These are phyloP conservation scores for Suillus placidus DNA, from an alignment of 768 basidiomycete genomes.

Conservation along the genomic window DNA sequence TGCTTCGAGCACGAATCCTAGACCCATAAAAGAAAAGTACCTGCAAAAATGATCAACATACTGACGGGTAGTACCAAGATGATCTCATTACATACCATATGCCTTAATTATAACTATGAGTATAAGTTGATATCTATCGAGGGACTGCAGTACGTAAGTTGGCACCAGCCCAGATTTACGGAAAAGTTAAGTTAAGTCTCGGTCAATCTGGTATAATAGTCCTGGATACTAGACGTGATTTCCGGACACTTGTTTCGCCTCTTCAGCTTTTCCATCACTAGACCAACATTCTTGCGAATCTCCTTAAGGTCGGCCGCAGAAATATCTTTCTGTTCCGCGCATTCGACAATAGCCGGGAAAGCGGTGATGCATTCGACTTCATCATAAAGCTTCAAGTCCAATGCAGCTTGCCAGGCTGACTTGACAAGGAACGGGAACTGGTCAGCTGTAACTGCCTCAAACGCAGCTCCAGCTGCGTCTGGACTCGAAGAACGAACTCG, in stretches of 20 bases:
- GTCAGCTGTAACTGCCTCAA: not conserved
- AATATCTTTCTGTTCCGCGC: not conserved
- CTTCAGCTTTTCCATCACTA: slow-evolving; percentile 1
- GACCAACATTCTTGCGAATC: not conserved
- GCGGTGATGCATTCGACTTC: not conserved
- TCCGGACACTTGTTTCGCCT: not conserved
- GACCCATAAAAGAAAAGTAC: slow-evolving; percentile 27
- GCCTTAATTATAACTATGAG: too few species aligned
- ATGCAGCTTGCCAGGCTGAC: not conserved
- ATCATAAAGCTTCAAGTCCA: not conserved
- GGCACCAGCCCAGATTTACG: not conserved
- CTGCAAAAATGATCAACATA: slow-evolving; percentile 2
- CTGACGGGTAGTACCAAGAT: slow-evolving; percentile 1
- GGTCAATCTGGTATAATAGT: not conserved
- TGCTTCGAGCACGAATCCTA: slow-evolving; percentile 24
- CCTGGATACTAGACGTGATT: not conserved
- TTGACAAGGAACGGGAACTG: not conserved
- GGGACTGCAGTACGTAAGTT: not conserved
- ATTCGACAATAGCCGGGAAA: not conserved
- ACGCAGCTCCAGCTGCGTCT: not conserved
- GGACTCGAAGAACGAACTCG: not conserved
- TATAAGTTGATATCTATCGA: not conserved
- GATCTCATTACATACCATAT: too few species aligned
- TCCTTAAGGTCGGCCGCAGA: not conserved
- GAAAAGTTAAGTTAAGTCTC: not conserved